These are phyloP conservation scores for Tulasnella sp. DNA, from an alignment of 768 basidiomycete genomes.

Conservation along the genomic window DNA sequence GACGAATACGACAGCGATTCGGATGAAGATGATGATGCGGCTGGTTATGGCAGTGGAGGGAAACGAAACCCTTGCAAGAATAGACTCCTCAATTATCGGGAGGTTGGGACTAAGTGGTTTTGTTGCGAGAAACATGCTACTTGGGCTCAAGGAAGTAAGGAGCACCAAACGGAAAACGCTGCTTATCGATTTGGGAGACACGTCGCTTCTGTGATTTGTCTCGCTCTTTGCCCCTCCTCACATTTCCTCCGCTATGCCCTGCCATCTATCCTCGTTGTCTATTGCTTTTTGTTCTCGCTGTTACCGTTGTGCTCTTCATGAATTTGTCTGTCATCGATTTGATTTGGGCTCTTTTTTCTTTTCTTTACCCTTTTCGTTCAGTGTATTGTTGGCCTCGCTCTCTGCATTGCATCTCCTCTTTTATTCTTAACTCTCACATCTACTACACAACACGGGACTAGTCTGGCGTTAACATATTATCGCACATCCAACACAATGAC, in stretches of 20 bases:
- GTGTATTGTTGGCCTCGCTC: too few species aligned
- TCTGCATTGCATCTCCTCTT: too few species aligned
- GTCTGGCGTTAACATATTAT: neutral
- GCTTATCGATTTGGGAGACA: constrained; percentile 53
- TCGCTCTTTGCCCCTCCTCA: too few species aligned
- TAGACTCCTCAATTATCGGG: constrained; percentile 69
- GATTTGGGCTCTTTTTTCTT: too few species aligned
- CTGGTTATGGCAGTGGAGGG: constrained; percentile 18
- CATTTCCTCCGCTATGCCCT: neutral
- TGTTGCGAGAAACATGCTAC: constrained; percentile 74
- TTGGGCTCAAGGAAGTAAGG: constrained; percentile 28
- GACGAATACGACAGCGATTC: constrained; percentile 18
- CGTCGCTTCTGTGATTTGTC: neutral
- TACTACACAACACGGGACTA: too few species aligned
- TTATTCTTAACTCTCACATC: too few species aligned
- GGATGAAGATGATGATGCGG: constrained; percentile 24
- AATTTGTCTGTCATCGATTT: too few species aligned
- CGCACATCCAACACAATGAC: neutral
- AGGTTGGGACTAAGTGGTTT: constrained; percentile 63
- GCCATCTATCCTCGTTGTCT: neutral
- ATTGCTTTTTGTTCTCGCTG: neutral
- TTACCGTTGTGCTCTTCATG: neutral
- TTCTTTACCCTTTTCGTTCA: too few species aligned
- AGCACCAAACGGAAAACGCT: constrained; percentile 68
- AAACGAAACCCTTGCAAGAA: constrained; percentile 33